Conservation (phyloP, 2,329 filamentous ascomycete genomes). For the Clonostachys sp. region DNA sequence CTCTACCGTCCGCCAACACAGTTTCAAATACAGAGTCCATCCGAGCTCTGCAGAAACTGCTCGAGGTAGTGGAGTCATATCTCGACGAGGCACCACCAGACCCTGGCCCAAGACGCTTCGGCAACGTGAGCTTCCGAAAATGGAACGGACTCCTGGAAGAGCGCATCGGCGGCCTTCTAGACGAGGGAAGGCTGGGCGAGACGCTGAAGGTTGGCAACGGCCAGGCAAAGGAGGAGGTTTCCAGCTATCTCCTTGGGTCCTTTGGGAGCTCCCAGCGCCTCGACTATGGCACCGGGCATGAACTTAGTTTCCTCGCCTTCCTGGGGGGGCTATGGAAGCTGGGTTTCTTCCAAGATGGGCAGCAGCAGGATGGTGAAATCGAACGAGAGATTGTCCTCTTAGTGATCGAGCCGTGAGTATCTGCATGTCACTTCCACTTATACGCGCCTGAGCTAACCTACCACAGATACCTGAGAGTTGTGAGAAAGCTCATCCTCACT, state of each 20-base stretch:
- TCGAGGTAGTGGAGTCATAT: slow-evolving; percentile 60
- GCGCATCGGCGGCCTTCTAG: slow-evolving; percentile 35
- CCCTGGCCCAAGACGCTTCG: slow-evolving; percentile 81
- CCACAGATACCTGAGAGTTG: slow-evolving; percentile 68
- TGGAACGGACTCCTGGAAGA: slow-evolving; percentile 72
- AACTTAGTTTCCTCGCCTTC: slow-evolving; percentile 92
- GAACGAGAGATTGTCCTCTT: slow-evolving; percentile 80
- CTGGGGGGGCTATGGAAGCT: slow-evolving; percentile 89
- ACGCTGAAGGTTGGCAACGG: slow-evolving; percentile 22
- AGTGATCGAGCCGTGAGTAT: slow-evolving; percentile 73
- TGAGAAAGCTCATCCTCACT: slow-evolving; percentile 78
- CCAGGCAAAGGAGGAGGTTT: slow-evolving; percentile 62
- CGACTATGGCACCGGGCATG: slow-evolving; percentile 95
- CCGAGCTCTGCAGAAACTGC: slow-evolving; percentile 58
- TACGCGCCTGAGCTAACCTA: slow-evolving; percentile 3
- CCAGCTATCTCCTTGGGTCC: slow-evolving; percentile 73
- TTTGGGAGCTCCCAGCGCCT: slow-evolving; percentile 87
- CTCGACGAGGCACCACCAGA: slow-evolving; percentile 80
- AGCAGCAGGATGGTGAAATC: slow-evolving; percentile 43
- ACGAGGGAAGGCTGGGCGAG: slow-evolving; percentile 17
- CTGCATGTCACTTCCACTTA: not conserved
- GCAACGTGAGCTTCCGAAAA: slow-evolving; percentile 82
- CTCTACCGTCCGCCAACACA: slow-evolving; percentile 29
- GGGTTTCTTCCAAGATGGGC: slow-evolving; percentile 63
- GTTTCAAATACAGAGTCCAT: slow-evolving; percentile 47